Evolutionary conservation across 2,329 filamentous ascomycete species (phyloP), one percentile per base, ranked within the genome.

Genomic region (Curvularia verruculosa): DNA sequence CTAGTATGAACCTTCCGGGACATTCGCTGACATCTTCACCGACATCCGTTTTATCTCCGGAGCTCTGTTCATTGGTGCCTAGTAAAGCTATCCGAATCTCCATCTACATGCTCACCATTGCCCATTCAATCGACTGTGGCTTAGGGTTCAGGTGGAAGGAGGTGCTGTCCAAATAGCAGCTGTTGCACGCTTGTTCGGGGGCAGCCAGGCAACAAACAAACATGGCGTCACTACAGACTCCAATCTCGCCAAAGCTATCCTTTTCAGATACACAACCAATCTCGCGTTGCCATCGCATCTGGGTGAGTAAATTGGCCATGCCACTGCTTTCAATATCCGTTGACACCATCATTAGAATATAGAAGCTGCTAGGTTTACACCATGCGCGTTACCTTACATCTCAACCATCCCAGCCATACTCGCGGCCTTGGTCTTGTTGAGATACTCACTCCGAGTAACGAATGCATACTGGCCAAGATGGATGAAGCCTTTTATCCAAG

Each of bases 401-500:
- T 68, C 74, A n/a, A 66, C 67, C 12, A 47, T 79, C 19, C 79
- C 79, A 39, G 72, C 73, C 8, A 52, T 76, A 5, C 44, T 79
- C 15, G 76, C 70, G 39, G 71, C 65, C 24, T 34, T 77, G 18
- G 60, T 80, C n/a, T 59, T 80, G 2, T 47, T 79, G n/a, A 62
- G 61, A 7, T 76, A 79, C 56, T 61, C 70, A 5, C 36, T 79
- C 3, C 60, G 69, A 26, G 49, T 77, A 3, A 57, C 76, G 3
- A 58, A 67, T n/a, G 52, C 60, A 5, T 74, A 72, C 65, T 73
- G 77, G 40, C 81, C 84, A 31, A 71, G 64, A 73, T 87, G 85
- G 84, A 79, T 78, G 19, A 75, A 67, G 46, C 76, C 82, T 3
- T 86, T 87, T 58, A 72, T 86, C 10, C 56, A 59, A 43, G 73